phyloP scores from a whole-genome alignment of 768 basidiomycete species.

The Scleroderma citrinum region DNA sequence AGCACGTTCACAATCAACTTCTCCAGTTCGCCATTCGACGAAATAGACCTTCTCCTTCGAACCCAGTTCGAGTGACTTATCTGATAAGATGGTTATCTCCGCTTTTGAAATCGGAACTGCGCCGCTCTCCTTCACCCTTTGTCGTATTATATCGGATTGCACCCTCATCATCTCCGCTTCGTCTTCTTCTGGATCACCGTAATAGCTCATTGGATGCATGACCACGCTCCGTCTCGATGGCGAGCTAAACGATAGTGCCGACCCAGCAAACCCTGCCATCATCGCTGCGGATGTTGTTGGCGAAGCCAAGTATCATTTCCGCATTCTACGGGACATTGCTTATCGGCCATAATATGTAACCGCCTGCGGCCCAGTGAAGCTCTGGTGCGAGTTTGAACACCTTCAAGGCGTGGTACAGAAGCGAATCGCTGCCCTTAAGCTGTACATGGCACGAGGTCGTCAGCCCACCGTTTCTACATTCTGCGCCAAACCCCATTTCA shows the following conservation, averaged over 20 bases:
- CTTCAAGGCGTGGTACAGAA: constrained; percentile 73
- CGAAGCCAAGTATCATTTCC: constrained; percentile 36
- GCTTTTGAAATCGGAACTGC: constrained; percentile 59
- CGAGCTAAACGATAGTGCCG: constrained; percentile 5
- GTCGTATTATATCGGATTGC: constrained; percentile 37
- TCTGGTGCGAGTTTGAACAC: constrained; percentile 69
- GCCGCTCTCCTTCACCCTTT: constrained; percentile 61
- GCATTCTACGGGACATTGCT: constrained; percentile 64
- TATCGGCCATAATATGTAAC: constrained; percentile 76
- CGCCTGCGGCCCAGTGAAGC: constrained; percentile 77
- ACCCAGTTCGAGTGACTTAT: constrained; percentile 40
- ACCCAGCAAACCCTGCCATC: constrained; percentile 21
- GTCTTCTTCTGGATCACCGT: constrained; percentile 37
- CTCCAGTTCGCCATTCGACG: constrained; percentile 59
- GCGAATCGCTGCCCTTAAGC: constrained; percentile 73
- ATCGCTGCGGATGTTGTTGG: constrained; percentile 13
- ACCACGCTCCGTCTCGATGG: constrained; percentile 24
- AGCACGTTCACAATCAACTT: constrained; percentile 74
- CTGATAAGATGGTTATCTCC: constrained; percentile 56
- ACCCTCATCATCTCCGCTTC: constrained; percentile 22
- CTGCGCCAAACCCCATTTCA: not conserved
- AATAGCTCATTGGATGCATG: constrained; percentile 41
- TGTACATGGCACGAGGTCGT: constrained; percentile 20
- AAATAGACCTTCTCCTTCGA: constrained; percentile 66
- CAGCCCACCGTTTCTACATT: not conserved